phyloP scores from a whole-genome alignment of 2,329 filamentous ascomycete genomes.

The Trichophyton equinum region DNA sequence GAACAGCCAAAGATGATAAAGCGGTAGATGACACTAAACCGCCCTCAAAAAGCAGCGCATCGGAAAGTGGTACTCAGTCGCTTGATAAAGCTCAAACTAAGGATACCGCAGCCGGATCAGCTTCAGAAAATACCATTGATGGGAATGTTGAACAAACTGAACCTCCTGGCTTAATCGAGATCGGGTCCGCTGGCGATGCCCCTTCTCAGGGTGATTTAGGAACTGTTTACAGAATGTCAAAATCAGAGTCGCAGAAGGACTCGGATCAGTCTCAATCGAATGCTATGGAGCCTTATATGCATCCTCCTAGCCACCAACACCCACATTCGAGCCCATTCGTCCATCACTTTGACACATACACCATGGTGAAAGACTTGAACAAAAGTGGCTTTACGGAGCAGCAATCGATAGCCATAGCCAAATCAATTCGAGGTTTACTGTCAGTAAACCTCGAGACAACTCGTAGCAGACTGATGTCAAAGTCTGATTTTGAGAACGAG shows the following conservation, averaged over 20 bases:
- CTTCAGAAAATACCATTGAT: neutral
- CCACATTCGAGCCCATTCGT: conserved; percentile 49
- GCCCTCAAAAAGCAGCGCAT: neutral
- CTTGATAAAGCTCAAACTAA: neutral
- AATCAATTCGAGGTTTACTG: conserved; percentile 67
- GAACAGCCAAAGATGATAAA: conserved; percentile 11
- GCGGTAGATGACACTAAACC: neutral
- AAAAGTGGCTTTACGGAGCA: conserved; percentile 56
- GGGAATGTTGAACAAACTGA: neutral
- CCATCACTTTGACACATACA: conserved; percentile 94
- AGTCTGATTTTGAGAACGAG: conserved; percentile 89
- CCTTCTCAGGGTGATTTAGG: neutral
- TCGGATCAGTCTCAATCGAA: neutral
- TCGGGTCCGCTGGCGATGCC: neutral
- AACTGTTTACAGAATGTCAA: neutral
- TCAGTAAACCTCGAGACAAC: conserved; percentile 71
- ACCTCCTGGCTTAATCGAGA: neutral
- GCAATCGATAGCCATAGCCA: conserved; percentile 82
- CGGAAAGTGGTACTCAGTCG: neutral
- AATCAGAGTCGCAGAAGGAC: neutral
- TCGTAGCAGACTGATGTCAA: conserved; percentile 67
- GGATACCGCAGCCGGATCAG: neutral
- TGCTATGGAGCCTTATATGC: neutral
- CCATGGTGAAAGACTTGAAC: conserved; percentile 67
- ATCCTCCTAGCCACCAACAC: neutral